Evolutionary conservation across 768 basidiomycete species (phyloP).

Genomic region (Auriscalpium microsporum): DNA sequence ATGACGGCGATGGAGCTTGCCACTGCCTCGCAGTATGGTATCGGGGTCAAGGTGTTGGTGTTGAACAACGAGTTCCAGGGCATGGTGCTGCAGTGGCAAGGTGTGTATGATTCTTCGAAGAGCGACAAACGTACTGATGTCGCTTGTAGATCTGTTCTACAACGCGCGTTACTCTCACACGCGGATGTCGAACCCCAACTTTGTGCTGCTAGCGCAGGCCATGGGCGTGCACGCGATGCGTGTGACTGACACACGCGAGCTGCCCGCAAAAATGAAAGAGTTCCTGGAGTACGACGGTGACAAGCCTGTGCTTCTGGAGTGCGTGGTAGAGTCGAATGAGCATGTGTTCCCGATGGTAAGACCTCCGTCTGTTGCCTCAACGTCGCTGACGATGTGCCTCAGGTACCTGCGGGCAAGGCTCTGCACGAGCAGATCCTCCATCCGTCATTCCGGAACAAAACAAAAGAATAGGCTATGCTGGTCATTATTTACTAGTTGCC

Average conservation of each 20-base stretch:
- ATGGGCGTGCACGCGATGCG: slow-evolving; percentile 93
- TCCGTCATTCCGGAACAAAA: slow-evolving; percentile 26
- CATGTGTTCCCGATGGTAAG: slow-evolving; percentile 88
- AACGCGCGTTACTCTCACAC: slow-evolving; percentile 96
- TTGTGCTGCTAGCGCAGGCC: slow-evolving; percentile 77
- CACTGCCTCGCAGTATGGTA: slow-evolving; percentile 83
- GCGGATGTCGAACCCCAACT: slow-evolving; percentile 91
- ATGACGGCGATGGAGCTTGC: slow-evolving; percentile 99
- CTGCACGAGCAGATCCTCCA: slow-evolving; percentile 87
- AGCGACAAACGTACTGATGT: neutral
- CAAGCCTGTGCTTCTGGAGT: slow-evolving; percentile 88
- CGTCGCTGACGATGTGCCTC: slow-evolving; percentile 11
- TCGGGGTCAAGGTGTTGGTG: slow-evolving; percentile 91
- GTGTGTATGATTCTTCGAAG: slow-evolving; percentile 30
- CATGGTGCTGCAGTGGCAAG: slow-evolving; percentile 99
- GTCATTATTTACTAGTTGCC: neutral
- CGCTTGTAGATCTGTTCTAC: slow-evolving; percentile 79
- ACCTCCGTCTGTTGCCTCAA: slow-evolving; percentile 12
- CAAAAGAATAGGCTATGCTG: neutral
- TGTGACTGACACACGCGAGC: slow-evolving; percentile 58
- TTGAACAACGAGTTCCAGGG: slow-evolving; percentile 98
- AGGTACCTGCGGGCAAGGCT: slow-evolving; percentile 91
- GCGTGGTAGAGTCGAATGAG: slow-evolving; percentile 72
- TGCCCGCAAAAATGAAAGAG: slow-evolving; percentile 96
- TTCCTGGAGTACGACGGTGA: slow-evolving; percentile 89